Evolutionary conservation across 2,329 filamentous ascomycete genomes (phyloP), one percentile per base, ranked within the genome.

Genomic region (Cercospora sojina): DNA sequence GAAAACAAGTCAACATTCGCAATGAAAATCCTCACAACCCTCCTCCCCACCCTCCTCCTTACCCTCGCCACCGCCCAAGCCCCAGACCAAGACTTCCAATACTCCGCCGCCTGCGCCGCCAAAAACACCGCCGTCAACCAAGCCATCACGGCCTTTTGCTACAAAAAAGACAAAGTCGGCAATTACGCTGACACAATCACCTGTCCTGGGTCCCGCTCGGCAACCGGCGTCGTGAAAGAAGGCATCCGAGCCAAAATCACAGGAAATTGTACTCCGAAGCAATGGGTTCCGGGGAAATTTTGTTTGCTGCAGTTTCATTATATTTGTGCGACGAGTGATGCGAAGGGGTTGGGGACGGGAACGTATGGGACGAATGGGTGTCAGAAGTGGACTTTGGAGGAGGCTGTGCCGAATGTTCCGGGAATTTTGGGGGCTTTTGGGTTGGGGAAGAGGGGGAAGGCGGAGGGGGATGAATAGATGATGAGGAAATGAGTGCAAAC

Each of bases 221-320:
- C 32, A 31, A 29, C 57, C 10, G 73, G 73, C n/a, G 32, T 66
- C 9, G 55, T 56, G 1, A 61, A 60, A 29, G 57, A 67, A 16
- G 70, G 70, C 12, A 41, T 55, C 5, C 47, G 61, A 20, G 68
- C 66, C 29, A 66, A 61, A 29, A 69, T 74, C 43, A 62, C 53
- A 2, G 71, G 69, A 16, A 59, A 62, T 10, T 74, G 73, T 60
- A 23, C 9, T 16, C 69, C 73, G 25, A 38, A 62, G 35, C 67
- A 71, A 51, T 74, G 70, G 69, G 62, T 74, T 3, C 72, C 73
- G 7, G 32, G 56, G 31, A 64, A 70, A 57, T 74, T 67, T 61
- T 74, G 73, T 53, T 20, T 53, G 25, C 47, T 69, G 35, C 73
- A 74, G 64, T 70, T 74, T 29, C 69, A 73, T 47, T 65, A 62